These are phyloP conservation scores for Friedmanniomyces endolithicus DNA, from an alignment of 495 filamentous ascomycete species.

Conservation along the genomic window DNA sequence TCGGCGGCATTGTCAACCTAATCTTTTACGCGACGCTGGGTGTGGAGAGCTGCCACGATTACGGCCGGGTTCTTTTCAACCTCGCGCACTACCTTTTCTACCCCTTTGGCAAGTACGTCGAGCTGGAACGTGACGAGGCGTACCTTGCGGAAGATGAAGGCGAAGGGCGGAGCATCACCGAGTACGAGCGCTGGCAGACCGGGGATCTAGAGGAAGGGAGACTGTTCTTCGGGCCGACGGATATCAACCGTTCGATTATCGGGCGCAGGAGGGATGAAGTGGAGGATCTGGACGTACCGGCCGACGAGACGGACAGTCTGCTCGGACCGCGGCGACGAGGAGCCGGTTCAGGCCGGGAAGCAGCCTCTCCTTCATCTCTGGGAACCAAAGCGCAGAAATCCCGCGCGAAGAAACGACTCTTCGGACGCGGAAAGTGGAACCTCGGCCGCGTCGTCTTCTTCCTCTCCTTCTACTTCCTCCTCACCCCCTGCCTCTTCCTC, in stretches of 20 bases:
- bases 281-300: slow-evolving; percentile 46
- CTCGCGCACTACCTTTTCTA: slow-evolving; percentile 82
- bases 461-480: slow-evolving; percentile 85
- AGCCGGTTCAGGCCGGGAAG: slow-evolving; percentile 16
- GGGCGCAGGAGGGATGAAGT: slow-evolving; percentile 81
- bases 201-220: slow-evolving; percentile 91
- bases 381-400: slow-evolving; percentile 34
- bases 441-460: slow-evolving; percentile 91
- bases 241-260: slow-evolving; percentile 62
- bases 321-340: slow-evolving; percentile 49
- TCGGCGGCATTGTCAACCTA: slow-evolving; percentile 52
- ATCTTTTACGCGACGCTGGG: slow-evolving; percentile 43
- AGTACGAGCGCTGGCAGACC: slow-evolving; percentile 98
- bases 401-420: slow-evolving; percentile 74
- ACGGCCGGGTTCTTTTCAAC: slow-evolving; percentile 74
- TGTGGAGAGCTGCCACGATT: slow-evolving; percentile 68
- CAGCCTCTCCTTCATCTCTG: slow-evolving; percentile 10
- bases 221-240: slow-evolving; percentile 83
- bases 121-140: slow-evolving; percentile 80
- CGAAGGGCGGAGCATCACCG: slow-evolving; percentile 97
- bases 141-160: slow-evolving; percentile 95
- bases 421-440: slow-evolving; percentile 93
- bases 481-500: slow-evolving; percentile 77
- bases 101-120: slow-evolving; percentile 91
- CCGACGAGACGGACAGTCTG: slow-evolving; percentile 78